Percentiles rank a stretch among this genome's conserved stretches.
Conservation (phyloP, 192 early-diverging fungal genomes). For the Coemansia umbellata region DNA sequence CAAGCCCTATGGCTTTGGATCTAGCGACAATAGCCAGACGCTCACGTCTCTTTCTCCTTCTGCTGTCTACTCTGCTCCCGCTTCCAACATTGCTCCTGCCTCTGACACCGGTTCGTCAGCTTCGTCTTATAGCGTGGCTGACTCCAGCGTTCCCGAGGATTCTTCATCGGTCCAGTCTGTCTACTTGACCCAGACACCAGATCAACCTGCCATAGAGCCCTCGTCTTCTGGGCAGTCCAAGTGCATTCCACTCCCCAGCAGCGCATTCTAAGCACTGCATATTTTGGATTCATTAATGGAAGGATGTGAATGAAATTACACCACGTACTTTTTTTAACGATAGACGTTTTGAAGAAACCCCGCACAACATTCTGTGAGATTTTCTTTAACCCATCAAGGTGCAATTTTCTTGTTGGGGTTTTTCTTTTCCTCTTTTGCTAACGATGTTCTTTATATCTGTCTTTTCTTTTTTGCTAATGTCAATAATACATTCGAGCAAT, state of each 20-base stretch:
- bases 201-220: background rate
- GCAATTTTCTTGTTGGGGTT: no score
- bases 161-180: no score
- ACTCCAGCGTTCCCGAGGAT: background rate
- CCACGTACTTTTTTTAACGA: background rate
- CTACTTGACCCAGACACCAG: background rate
- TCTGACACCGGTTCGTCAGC: background rate
- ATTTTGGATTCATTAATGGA: background rate
- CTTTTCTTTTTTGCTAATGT: background rate
- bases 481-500: no score
- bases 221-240: slow-evolving; percentile 1
- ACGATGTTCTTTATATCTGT: background rate
- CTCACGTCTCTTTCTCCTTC: slow-evolving; percentile 6
- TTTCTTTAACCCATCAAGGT: no score
- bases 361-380: no score
- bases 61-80: slow-evolving; percentile 1
- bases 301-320: background rate
- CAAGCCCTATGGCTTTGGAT: slow-evolving; percentile 48
- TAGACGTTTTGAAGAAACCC: no score
- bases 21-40: slow-evolving; percentile 13
- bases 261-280: slow-evolving; percentile 1
- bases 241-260: slow-evolving; percentile 2
- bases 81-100: background rate
- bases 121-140: background rate
- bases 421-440: background rate